Base-by-base conservation (phyloP, 2,329 filamentous ascomycete species). In the Aspergillus sp. region DNA sequence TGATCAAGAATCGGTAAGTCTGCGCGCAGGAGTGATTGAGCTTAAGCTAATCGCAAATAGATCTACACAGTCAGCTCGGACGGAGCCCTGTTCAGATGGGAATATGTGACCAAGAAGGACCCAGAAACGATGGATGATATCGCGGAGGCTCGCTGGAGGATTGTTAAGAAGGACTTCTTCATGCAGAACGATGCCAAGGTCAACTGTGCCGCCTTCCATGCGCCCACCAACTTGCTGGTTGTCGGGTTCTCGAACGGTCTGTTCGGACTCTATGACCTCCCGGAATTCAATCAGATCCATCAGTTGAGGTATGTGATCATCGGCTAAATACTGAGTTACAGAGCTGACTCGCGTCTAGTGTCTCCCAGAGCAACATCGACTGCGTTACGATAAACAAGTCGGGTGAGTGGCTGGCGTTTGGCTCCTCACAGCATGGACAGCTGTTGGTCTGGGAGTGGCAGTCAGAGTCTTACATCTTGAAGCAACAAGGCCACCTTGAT, bases 401-500 rank as follows among this genome's bases (percentile, higher is more conserved):
- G 32, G 95, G 95, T 55, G 94, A 98, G 79, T 99, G 95, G 95
- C 81, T 99, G 21, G 96, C 96, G 0, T 97, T 99, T 75, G 95
- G 94, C 13, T 95, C 96, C 0, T 96, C 95, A 2, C 96, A 96
- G 70, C 84, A 96, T 5, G 96, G 96, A 0, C 95, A 99, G 73
- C 82, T 99, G n/a, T 81, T 99, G 3, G 95, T 99, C 3, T 99
- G 95, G 95, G 95, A 99, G 75, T 99, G 96, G 93, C 94, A 98
- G 74, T 99, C 95, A 0, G 96, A 99, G 77, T 98, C 94, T 5
- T 99, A 99, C 76, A 96, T 99, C 60, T 82, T 99, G 51, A 99
- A 99, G 78, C 95, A 99, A 73, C 95, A 98, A 76, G 95, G 94
- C 0, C 95, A 99, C 77, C 93, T 96, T 66, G 95, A 99, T 74